These are phyloP conservation scores for Clavariopsis aquatica DNA, from an alignment of 495 filamentous ascomycete species.

Conservation along the genomic window DNA sequence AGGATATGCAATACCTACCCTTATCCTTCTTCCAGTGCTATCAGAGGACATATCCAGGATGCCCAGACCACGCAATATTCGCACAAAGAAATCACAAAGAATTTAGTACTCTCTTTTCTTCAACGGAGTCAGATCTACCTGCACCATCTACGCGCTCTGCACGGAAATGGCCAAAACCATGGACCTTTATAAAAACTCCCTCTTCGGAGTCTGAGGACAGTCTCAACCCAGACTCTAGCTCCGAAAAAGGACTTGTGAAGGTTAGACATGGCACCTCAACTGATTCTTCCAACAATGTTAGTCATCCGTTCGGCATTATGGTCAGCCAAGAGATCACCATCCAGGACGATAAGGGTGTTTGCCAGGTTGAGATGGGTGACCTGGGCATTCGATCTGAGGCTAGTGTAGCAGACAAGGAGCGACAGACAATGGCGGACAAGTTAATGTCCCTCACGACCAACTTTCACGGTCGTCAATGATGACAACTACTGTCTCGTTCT, in stretches of 20 bases:
- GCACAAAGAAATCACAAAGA: slow-evolving; percentile 53
- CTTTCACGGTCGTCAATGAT: slow-evolving; percentile 21
- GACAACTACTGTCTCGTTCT: background rate
- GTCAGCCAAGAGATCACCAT: slow-evolving; percentile 47
- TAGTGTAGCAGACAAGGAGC: slow-evolving; percentile 36
- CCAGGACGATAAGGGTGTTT: slow-evolving; percentile 14
- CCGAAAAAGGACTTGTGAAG: slow-evolving; percentile 43
- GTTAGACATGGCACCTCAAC: slow-evolving; percentile 37
- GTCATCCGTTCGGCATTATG: slow-evolving; percentile 47
- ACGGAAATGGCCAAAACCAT: slow-evolving; percentile 11
- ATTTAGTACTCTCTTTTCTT: slow-evolving; percentile 46
- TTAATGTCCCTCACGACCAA: slow-evolving; percentile 40
- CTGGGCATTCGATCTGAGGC: slow-evolving; percentile 29
- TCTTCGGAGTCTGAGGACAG: slow-evolving; percentile 6
- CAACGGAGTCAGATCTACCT: slow-evolving; percentile 30
- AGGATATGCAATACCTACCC: slow-evolving; percentile 50
- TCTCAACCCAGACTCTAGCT: slow-evolving; percentile 51
- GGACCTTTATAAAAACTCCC: slow-evolving; percentile 8
- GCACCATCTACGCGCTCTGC: background rate
- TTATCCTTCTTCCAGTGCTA: slow-evolving; percentile 59
- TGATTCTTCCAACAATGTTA: slow-evolving; percentile 54
- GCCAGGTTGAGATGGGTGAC: slow-evolving; percentile 37
- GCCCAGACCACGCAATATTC: slow-evolving; percentile 55
- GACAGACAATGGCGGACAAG: slow-evolving; percentile 44
- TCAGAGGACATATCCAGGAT: slow-evolving; percentile 56